Evolutionary conservation across 768 basidiomycete genomes (phyloP), one percentile per base, ranked within the genome.

Genomic region (Mycena rebaudengoi): DNA sequence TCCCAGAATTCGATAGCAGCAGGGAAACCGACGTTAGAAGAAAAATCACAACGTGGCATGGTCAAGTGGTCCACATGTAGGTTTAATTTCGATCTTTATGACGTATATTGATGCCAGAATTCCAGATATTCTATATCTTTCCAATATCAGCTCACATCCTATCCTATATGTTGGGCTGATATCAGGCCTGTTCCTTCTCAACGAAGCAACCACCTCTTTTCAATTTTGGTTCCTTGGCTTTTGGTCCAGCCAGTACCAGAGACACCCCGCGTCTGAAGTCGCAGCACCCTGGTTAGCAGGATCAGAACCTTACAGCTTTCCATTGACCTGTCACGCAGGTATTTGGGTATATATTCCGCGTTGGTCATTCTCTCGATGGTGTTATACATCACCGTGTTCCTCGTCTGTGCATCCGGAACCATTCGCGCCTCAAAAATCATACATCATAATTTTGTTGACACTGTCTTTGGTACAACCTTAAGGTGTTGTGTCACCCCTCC

Each of bases 171-270:
- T 78, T 62, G 77, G 76, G 73, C 45, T 71, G 5, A 21, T 68
- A 3, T 68, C 76, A 29, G 30, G 74, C 3, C 66, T 67, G 13
- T 60, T 70, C 18, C 16, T 78, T 43, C 30, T 71, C 2, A 28
- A 71, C 28, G 74, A 78, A 16, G 26, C 75, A 1, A 10, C 64
- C 12, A 57, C 58, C 41, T 55, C 68, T 20, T 18, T 70, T 7
- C 79, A 82, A 67, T 78, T 74, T 0, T 85, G 82, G 78, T 80
- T 75, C 62, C 75, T 84, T 28, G 83, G 84, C 2, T 76, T 76
- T 46, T 83, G 82, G 83, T 79, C 83, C 2, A 69, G 73, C 4
- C 80, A 82, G 66, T 84, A 84, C 57, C 74, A 78, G 28, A 39
- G 64, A 8, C 76, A 68, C 39, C 70, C 71, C 8, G 48, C 79